These are phyloP conservation scores for Camellia japonica DNA, from an alignment of 148 eudicot species.

Conservation along the genomic window DNA sequence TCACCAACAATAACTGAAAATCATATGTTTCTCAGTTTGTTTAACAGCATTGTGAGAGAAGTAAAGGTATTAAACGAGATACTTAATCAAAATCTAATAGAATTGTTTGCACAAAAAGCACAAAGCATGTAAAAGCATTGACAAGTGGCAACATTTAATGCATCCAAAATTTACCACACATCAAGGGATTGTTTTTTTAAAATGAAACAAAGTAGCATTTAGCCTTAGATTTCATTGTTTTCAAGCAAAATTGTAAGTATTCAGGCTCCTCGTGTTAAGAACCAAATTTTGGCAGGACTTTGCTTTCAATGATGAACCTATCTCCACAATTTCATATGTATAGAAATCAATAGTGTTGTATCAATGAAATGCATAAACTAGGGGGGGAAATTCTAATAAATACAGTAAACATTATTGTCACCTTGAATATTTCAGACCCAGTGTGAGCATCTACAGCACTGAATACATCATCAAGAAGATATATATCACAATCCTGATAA, in stretches of 20 bases:
- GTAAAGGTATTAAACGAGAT: not conserved
- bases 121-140: not conserved
- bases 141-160: not conserved
- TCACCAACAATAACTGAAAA: not conserved
- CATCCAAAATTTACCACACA: not conserved
- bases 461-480: conserved; percentile 94
- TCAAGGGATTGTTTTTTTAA: not conserved
- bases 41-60: not conserved
- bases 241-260: not conserved
- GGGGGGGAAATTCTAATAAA: not conserved
- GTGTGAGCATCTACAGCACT: conserved; percentile 99
- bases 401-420: conserved; percentile 10
- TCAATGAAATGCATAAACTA: not conserved
- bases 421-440: conserved; percentile 93
- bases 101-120: not conserved
- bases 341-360: not conserved
- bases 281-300: not conserved
- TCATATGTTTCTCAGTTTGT: not conserved
- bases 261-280: not conserved
- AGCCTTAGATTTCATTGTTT: not conserved
- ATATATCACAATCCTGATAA: conserved; percentile 90
- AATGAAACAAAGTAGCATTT: not conserved
- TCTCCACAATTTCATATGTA: not conserved
- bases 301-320: not conserved
- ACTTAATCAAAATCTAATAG: not conserved